A percentile compares a stretch with the other conserved stretches of the same genome.
These are phyloP conservation scores for Collybia sp. DNA, from an alignment of 768 basidiomycete genomes.

Conservation along the genomic window DNA sequence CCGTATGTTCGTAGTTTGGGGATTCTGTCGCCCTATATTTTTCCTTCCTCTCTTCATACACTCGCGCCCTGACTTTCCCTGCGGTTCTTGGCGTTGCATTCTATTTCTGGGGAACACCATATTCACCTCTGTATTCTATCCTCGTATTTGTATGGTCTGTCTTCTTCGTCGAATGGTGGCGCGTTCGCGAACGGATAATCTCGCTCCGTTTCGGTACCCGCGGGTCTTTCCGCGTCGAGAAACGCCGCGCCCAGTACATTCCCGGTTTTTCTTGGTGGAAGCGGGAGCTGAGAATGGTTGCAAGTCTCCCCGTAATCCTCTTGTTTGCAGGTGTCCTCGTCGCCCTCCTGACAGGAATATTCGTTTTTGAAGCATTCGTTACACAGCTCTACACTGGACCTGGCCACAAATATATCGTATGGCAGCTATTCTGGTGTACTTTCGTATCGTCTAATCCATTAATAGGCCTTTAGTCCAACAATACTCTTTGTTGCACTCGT, in stretches of 20 bases:
- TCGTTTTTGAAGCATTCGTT: constrained; percentile 88
- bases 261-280: constrained; percentile 67
- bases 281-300: constrained; percentile 62
- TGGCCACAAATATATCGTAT: constrained; percentile 71
- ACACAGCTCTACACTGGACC: constrained; percentile 86
- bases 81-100: constrained; percentile 64
- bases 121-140: constrained; percentile 72
- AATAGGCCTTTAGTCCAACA: constrained; percentile 76
- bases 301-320: constrained; percentile 68
- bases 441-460: constrained; percentile 1
- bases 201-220: constrained; percentile 79
- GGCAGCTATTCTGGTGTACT: constrained; percentile 20
- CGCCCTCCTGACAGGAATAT: constrained; percentile 73
- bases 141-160: constrained; percentile 82
- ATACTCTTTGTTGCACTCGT: constrained; percentile 78
- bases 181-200: constrained; percentile 78
- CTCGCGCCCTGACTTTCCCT: constrained; percentile 73
- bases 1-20: constrained; percentile 47
- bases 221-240: constrained; percentile 74
- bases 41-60: constrained; percentile 82
- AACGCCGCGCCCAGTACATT: constrained; percentile 55
- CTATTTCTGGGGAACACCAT: constrained; percentile 68
- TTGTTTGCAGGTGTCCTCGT: constrained; percentile 68
- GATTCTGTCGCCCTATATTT: constrained; percentile 86
- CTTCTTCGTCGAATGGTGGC: constrained; percentile 89